Evolutionary conservation across 495 filamentous ascomycete species (phyloP), one percentile per base, ranked within the genome.

Genomic region (Hypoxylon fragiforme): DNA sequence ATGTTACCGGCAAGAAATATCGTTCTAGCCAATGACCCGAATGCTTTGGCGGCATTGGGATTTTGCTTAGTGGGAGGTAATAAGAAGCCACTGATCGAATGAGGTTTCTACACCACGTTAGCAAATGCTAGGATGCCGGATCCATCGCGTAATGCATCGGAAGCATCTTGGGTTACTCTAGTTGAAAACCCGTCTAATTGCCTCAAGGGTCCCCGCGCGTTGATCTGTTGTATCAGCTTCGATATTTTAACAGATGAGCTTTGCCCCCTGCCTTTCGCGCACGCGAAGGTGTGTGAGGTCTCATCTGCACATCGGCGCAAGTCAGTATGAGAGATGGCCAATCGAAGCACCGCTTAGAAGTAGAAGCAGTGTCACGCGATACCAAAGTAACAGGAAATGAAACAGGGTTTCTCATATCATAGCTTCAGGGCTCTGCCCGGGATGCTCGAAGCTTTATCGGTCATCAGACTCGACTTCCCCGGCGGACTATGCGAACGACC

Each of bases 61-160:
- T 80, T 94, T 48, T 88, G 92, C 20, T 83, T 92, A 64, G 90
- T 97, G 15, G 90, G 88, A 12, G 87, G 88, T 2, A 81, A 88
- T 48, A 86, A 94, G 71, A 97, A 92, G 66, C 86, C 88, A 37
- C 70, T 96, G 47, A 97, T 98, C 54, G 90, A 98, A 73, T 98
- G 77, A 87, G 37, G 15, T 43, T 30, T 16, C 28, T 41, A 15
- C 20, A 9, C 44, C n/a, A 6, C 39, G 44, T 11, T 19, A 11
- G 34, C 9, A 26, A 14, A 1, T 7, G n/a, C n/a, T n/a, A n/a
- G n/a, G n/a, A n/a, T n/a, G n/a, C n/a, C n/a, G n/a, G n/a, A n/a
- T n/a, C n/a, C n/a, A n/a, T n/a, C n/a, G n/a, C n/a, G n/a, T n/a
- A n/a, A n/a, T n/a, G n/a, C n/a, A n/a, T n/a, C n/a, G n/a, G n/a